A percentile compares a stretch with the other conserved stretches of the same genome.
Evolutionary conservation across 306 rosid species (phyloP).

Genomic region (Citrullus colocynthis): DNA sequence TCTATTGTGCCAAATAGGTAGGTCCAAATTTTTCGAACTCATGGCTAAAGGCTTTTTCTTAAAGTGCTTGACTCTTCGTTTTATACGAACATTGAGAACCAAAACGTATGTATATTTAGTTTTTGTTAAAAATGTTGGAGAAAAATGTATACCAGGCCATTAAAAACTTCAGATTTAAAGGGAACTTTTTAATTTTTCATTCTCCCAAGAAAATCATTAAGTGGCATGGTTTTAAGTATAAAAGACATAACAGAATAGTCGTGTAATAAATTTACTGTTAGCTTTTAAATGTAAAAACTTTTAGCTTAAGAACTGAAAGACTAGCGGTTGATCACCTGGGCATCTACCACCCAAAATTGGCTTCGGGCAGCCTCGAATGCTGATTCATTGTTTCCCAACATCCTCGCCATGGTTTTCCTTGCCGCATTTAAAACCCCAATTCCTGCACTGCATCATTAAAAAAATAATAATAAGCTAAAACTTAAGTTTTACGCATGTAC

Average conservation of each 20-base stretch:
- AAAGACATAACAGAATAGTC: background rate
- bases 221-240: background rate
- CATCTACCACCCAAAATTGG: conserved; percentile 98
- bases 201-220: background rate
- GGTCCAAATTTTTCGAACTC: background rate
- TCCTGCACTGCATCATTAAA: conserved; percentile 77
- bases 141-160: background rate
- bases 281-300: background rate
- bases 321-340: conserved; percentile 39
- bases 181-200: background rate
- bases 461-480: conserved; percentile 19
- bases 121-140: background rate
- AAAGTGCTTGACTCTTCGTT: background rate
- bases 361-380: conserved; percentile 82
- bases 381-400: conserved; percentile 80
- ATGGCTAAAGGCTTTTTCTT: background rate
- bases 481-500: background rate
- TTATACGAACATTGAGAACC: background rate
- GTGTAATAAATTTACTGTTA: no score
- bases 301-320: conserved; percentile 2
- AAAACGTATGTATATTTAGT: background rate
- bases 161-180: background rate
- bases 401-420: conserved; percentile 97
- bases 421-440: conserved; percentile 87
- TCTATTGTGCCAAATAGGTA: background rate